Evolutionary conservation across 192 early-diverging fungal genomes (phyloP).

Genomic region (Coemansia sp.): DNA sequence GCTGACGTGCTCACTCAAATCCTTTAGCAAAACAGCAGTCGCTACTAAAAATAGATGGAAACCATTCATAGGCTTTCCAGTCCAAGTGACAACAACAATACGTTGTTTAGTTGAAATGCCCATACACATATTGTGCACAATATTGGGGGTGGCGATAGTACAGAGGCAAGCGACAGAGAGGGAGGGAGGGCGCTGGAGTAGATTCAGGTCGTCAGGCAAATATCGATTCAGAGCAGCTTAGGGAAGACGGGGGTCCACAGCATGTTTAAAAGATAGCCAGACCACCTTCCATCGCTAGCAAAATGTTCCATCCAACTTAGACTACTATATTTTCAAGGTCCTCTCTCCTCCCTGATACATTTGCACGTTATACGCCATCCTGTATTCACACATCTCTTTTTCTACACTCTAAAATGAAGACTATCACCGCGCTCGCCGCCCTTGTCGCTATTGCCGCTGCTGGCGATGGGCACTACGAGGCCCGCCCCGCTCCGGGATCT

Average conservation of each 20-base stretch:
- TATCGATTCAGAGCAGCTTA: neutral
- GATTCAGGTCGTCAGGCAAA: constrained; percentile 4
- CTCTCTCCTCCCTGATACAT: neutral
- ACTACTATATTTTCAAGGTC: neutral
- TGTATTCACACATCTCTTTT: constrained; percentile 7
- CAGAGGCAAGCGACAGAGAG: neutral
- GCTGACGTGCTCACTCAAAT: neutral
- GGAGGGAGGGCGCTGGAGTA: constrained; percentile 1
- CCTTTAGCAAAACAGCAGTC: neutral
- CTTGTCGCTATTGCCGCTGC: constrained; percentile 43
- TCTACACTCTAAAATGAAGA: constrained; percentile 28
- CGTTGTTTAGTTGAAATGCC: neutral
- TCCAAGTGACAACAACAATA: neutral
- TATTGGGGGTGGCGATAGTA: constrained; percentile 6
- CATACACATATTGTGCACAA: constrained; percentile 1
- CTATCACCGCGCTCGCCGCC: constrained; percentile 36
- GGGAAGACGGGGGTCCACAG: neutral
- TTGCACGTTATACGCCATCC: neutral
- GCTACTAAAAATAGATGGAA: neutral
- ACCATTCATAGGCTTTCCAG: neutral
- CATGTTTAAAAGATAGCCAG: constrained; percentile 2
- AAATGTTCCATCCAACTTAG: neutral
- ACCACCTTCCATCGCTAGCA: neutral
- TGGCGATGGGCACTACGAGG: constrained; percentile 41
- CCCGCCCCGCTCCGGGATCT: neutral